Base-by-base conservation (phyloP, 2,329 filamentous ascomycete species). In the Pseudocercospora macadamiae region DNA sequence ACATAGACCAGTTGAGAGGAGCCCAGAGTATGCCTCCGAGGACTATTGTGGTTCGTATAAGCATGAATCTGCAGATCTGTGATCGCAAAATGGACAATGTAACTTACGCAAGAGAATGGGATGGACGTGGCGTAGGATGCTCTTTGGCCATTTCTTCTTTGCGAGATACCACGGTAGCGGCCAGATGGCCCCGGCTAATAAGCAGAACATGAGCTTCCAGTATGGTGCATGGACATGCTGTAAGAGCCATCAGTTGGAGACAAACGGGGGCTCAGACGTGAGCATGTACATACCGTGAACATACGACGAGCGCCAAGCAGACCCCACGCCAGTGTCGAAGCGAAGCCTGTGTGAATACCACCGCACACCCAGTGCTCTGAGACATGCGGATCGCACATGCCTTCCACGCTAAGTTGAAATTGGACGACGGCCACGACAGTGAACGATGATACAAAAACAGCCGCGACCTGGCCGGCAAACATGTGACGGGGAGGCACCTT, bases 401-500 rank as follows among this genome's bases (percentile, higher is more conserved):
- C 56, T 21, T 48, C 36, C n/a, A 59, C 28, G 14, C 48, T 47
- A 10, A 96, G 75, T 95, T 95, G 23, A 95, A 82, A 55, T 26
- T 55, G 48, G 42, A 49, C 48, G 2, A 49, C 28, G 8, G 39
- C 54, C 2, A 42, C 48, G 32, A 23, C 12, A 3, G 48, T 42
- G 1, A 96, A 89, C 39, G 83, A 83, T 61, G 95, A 93, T 72
- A 96, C 90, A 51, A 90, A 75, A 0, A 89, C 92, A 18, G 89
- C 89, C 6, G 86, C 82, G 73, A 92, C 86, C 70, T 92, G 89
- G 5, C 91, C 87, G 18, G 82, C 79, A 76, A 92, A 92, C 48
- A 91, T 80, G 54, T 89, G 86, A 16, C 87, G 83, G 0, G 89
- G 89, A 1, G 89, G 89, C 18, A 93, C 89, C 75, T 92, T 92